Conservation (phyloP, 108 stramenopile species). For the Nitzschia sp. region DNA sequence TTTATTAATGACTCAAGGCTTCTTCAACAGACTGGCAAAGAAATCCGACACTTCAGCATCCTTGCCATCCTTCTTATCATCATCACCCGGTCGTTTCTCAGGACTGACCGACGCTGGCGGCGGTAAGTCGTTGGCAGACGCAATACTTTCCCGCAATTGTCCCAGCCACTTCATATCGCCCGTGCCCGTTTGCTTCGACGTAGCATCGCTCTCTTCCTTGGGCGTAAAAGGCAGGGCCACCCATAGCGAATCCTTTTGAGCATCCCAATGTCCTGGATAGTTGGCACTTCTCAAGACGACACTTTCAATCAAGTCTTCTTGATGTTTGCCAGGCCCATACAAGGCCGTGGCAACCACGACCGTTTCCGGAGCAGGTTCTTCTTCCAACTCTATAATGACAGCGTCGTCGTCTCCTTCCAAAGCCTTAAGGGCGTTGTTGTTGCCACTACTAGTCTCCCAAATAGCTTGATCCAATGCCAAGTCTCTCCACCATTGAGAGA, state of each 20-base stretch:
- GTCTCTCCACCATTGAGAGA: constrained; percentile 29
- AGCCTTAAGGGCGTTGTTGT: neutral
- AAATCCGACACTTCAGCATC: constrained; percentile 61
- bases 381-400: neutral
- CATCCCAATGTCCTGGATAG: constrained; percentile 87
- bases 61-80: constrained; percentile 24
- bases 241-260: constrained; percentile 67
- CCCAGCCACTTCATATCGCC: constrained; percentile 83
- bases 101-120: neutral
- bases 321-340: constrained; percentile 63
- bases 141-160: constrained; percentile 72
- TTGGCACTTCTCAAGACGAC: constrained; percentile 77
- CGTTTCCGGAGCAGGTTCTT: constrained; percentile 17
- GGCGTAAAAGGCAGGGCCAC: constrained; percentile 60
- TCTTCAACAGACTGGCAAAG: constrained; percentile 78
- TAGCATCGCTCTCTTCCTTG: neutral
- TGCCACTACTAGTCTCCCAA: constrained; percentile 10
- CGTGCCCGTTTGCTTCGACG: neutral
- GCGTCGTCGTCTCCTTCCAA: constrained; percentile 13
- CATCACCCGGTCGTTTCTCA: neutral
- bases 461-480: constrained; percentile 36
- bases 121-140: constrained; percentile 20
- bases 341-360: constrained; percentile 28
- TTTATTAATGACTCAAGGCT: constrained; percentile 28
- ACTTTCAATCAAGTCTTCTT: constrained; percentile 76